phyloP scores from a whole-genome alignment of 805 yeast genomes.

The Starmera caribaea region DNA sequence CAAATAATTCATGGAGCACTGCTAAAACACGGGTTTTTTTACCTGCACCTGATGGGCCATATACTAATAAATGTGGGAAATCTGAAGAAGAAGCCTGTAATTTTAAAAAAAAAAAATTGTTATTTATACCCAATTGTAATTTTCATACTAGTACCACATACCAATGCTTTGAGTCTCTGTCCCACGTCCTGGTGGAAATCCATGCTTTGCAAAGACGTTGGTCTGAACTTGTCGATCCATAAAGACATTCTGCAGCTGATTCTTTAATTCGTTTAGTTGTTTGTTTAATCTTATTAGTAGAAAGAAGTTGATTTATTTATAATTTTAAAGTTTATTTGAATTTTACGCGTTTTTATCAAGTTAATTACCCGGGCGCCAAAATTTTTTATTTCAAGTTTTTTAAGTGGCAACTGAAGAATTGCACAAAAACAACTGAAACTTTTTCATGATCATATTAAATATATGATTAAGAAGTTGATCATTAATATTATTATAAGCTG shows the following conservation, averaged over 20 bases:
- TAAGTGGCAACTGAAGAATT: no score
- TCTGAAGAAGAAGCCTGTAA: constrained; percentile 54
- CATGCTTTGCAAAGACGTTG: constrained; percentile 51
- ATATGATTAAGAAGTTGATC: no score
- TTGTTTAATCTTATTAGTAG: neutral
- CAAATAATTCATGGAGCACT: constrained; percentile 70
- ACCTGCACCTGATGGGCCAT: constrained; percentile 97
- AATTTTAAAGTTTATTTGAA: no score
- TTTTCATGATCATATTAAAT: no score
- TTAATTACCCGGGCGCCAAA: no score
- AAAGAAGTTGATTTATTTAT: neutral
- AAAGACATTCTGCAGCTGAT: no score
- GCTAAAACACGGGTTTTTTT: constrained; percentile 89
- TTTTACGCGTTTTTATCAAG: neutral
- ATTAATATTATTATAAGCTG: no score
- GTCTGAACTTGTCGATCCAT: constrained; percentile 96
- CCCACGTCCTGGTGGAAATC: constrained; percentile 64
- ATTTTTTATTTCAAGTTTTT: no score
- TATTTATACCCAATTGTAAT: constrained; percentile 15
- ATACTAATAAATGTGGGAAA: constrained; percentile 84
- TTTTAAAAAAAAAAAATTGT: constrained; percentile 1
- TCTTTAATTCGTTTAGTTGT: neutral
- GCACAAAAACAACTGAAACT: no score
- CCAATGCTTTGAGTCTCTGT: constrained; percentile 45
- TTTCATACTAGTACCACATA: constrained; percentile 3